Evolutionary conservation across 441 rosid species (phyloP).

Genomic region (Gossypium gossypioides): DNA sequence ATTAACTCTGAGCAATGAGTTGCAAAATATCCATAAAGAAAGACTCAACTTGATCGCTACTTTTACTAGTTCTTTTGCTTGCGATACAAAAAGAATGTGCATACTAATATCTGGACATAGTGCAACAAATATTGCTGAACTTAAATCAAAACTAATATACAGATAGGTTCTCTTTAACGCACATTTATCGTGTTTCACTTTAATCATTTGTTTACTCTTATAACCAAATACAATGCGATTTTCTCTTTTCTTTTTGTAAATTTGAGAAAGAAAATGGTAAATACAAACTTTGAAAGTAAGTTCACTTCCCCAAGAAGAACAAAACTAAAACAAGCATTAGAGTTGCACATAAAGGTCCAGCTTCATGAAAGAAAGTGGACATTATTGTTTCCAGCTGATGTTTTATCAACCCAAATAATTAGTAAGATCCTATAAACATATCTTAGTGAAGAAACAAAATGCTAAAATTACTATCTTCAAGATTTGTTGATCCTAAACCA

Average conservation of each 20-base stretch:
- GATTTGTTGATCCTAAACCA: neutral
- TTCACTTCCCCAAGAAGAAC: neutral
- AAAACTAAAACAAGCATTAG: neutral
- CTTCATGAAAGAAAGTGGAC: neutral
- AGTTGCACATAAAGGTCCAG: neutral
- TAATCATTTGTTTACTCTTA: neutral
- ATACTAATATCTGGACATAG: neutral
- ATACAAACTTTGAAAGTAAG: neutral
- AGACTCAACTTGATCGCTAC: neutral
- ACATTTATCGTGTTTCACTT: neutral
- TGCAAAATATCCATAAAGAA: neutral
- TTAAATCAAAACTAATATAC: neutral
- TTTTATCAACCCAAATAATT: neutral
- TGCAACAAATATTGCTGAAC: slow-evolving; percentile 1
- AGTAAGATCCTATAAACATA: neutral
- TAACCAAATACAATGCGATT: neutral
- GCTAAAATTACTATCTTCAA: neutral
- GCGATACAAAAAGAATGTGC: neutral
- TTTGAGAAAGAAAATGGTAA: neutral
- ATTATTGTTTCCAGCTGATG: neutral
- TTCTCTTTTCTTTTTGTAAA: neutral
- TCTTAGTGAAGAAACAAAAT: neutral
- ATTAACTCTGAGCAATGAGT: neutral
- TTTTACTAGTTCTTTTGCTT: neutral
- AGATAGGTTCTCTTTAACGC: neutral